phyloP scores from a whole-genome alignment of 306 rosid genomes.

The Betula pendula region DNA sequence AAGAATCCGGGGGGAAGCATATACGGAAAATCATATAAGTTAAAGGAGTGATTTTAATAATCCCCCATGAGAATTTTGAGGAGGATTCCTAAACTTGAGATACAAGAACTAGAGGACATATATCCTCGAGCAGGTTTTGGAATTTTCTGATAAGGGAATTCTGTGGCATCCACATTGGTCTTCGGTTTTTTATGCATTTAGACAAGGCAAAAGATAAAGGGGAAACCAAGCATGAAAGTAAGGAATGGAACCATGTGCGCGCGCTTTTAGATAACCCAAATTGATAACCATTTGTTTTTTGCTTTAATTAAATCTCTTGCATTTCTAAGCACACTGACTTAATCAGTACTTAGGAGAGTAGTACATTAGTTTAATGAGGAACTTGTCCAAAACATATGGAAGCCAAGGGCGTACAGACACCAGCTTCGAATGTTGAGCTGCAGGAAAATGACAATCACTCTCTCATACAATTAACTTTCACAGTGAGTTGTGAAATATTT shows the following conservation, averaged over 20 bases:
- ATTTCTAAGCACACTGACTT: constrained; percentile 35
- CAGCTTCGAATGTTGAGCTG: constrained; percentile 51
- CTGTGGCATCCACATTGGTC: constrained; percentile 37
- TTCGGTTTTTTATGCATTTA: constrained; percentile 24
- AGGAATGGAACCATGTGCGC: constrained; percentile 53
- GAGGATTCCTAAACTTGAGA: constrained; percentile 59
- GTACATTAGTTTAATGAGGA: constrained; percentile 12
- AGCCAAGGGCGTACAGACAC: constrained; percentile 46
- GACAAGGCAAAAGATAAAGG: constrained; percentile 39
- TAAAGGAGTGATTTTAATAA: constrained; percentile 36
- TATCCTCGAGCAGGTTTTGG: constrained; percentile 49
- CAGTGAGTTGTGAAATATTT: background rate
- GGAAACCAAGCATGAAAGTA: constrained; percentile 55
- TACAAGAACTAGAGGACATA: constrained; percentile 59
- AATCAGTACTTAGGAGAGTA: constrained; percentile 9
- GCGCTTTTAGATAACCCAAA: constrained; percentile 33
- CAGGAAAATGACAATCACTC: constrained; percentile 12
- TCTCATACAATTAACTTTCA: constrained; percentile 3
- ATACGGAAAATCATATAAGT: constrained; percentile 57
- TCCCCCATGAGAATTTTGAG: constrained; percentile 46
- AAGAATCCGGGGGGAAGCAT: constrained; percentile 53
- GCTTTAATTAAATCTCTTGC: constrained; percentile 19
- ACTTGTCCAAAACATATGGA: constrained; percentile 45
- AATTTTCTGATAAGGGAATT: constrained; percentile 47
- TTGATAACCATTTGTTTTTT: constrained; percentile 21